Evolutionary conservation across 768 basidiomycete genomes (phyloP), one percentile per base, ranked within the genome.

Genomic region (Macrolepiota albuminosa): DNA sequence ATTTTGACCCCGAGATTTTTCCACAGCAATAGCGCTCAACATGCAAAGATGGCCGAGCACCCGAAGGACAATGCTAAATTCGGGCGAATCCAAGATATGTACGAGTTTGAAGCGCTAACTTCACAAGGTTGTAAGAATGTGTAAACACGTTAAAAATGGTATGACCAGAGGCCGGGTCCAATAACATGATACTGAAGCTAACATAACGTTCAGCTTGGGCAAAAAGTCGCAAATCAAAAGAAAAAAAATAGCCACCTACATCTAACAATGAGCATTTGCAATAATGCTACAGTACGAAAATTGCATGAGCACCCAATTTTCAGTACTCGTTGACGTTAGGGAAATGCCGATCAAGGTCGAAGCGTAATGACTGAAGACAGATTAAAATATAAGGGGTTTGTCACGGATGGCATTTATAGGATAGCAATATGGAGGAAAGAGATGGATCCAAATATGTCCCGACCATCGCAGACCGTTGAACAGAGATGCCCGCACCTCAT

Each of bases 31-130:
- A 14, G 61, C 55, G 42, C 64, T 61, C n/a, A 54, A 31, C 21
- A 67, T 64, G 34, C 61, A 68, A n/a, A 62, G 37, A 49, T 64
- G 59, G 11, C 66, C 61, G 21, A 66, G 59, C 34, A 64, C 48
- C 6, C 60, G 62, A 39, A 68, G 66, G 4, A 66, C 60, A 24
- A 63, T 64, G 13, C 61, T 61, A 57, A 34, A 48, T 43, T 40
- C 50, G 26, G 47, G 31, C 16, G 31, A 49, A 33, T 36, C 36
- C 18, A 37, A 46, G 42, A 16, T 40, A 56, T 48, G 9, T 47
- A 58, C 53, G 62, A 63, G 43, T 52, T 60, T 24, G 56, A 51
- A 13, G 56, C 56, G 34, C 56, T 63, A 29, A 64, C 65, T 64
- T 64, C 5, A 62, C 63, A 33, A 64, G 65, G 40, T 64, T 61